A percentile compares a stretch with the other conserved stretches of the same genome.
These are phyloP conservation scores for Cutaneotrichosporon daszewskae DNA, from an alignment of 1,284 basidiomycete genomes.

Conservation along the genomic window DNA sequence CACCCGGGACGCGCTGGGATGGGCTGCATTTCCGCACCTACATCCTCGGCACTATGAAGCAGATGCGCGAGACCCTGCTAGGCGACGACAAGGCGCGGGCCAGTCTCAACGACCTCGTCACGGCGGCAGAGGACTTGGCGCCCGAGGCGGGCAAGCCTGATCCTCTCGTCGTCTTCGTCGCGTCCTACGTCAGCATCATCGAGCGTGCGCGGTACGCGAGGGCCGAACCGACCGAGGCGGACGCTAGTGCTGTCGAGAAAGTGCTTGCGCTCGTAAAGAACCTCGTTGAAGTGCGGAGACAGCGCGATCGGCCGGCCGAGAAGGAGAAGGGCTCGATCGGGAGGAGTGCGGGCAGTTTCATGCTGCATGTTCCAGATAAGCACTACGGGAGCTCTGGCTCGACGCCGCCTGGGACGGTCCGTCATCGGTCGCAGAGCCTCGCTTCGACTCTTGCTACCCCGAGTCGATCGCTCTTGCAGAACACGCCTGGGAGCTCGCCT, in stretches of 20 bases:
- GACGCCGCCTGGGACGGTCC: neutral
- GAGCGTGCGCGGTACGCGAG: slow-evolving; percentile 65
- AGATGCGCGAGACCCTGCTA: slow-evolving; percentile 31
- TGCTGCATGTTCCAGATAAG: too few relatives aligned
- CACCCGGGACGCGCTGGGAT: slow-evolving; percentile 50
- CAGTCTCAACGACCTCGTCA: slow-evolving; percentile 55
- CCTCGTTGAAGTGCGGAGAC: slow-evolving; percentile 5
- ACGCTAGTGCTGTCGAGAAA: slow-evolving; percentile 62
- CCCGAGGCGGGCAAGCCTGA: too few relatives aligned
- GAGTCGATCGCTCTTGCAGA: too few relatives aligned
- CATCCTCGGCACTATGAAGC: slow-evolving; percentile 30
- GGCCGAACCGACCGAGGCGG: slow-evolving; percentile 61
- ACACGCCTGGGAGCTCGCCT: too few relatives aligned
- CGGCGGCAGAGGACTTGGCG: slow-evolving; percentile 51
- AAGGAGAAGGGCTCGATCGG: slow-evolving; percentile 17
- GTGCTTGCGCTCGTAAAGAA: slow-evolving; percentile 57
- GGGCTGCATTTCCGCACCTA: slow-evolving; percentile 37
- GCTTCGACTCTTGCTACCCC: too few relatives aligned
- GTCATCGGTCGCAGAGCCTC: too few relatives aligned
- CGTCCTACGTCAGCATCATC: slow-evolving; percentile 66
- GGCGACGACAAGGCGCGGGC: slow-evolving; percentile 3
- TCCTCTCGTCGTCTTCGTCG: slow-evolving; percentile 59
- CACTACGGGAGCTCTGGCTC: too few relatives aligned
- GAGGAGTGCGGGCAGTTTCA: too few relatives aligned
- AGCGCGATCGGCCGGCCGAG: too few relatives aligned